These are phyloP conservation scores for Xylariaceae sp. DNA, from an alignment of 2,329 filamentous ascomycete species.

Conservation along the genomic window DNA sequence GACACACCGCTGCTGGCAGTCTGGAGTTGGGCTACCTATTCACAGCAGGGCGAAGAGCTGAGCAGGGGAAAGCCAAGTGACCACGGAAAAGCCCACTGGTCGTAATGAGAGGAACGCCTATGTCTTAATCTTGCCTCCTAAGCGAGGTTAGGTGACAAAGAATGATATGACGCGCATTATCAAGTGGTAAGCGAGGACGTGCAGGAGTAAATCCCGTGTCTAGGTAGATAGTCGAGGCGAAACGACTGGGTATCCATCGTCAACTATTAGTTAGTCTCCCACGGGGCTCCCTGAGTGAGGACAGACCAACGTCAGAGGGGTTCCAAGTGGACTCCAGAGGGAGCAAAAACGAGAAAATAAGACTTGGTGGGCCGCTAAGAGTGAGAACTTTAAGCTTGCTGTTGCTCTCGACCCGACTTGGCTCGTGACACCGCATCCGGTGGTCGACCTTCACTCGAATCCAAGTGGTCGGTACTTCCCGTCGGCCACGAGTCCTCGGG, in stretches of 20 bases:
- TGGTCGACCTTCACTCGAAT: constrained; percentile 6
- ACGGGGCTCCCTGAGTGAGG: not conserved
- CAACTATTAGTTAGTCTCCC: not conserved
- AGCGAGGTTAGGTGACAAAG: not conserved
- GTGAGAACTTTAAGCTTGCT: not conserved
- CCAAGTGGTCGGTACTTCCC: constrained; percentile 15
- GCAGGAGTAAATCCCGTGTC: not conserved
- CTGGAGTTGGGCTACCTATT: not conserved
- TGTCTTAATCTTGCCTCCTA: not conserved
- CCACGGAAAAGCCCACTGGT: not conserved
- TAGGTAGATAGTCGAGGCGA: not conserved
- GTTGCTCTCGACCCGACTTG: constrained; percentile 4
- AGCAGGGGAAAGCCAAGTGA: not conserved
- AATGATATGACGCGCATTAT: not conserved
- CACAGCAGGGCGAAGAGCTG: not conserved
- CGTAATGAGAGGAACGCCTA: not conserved
- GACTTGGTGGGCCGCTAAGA: constrained; percentile 7
- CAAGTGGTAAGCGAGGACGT: not conserved
- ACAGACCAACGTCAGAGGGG: constrained; percentile 4
- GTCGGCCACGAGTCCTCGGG: constrained; percentile 11
- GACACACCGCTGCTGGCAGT: not conserved
- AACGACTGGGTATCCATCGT: not conserved
- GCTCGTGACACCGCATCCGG: constrained; percentile 15
- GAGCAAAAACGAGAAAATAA: not conserved
- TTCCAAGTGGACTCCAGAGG: not conserved